A percentile compares a stretch with the other conserved stretches of the same genome.
Conservation (phyloP, 306 rosid genomes). For the Pyrus betulifolia region DNA sequence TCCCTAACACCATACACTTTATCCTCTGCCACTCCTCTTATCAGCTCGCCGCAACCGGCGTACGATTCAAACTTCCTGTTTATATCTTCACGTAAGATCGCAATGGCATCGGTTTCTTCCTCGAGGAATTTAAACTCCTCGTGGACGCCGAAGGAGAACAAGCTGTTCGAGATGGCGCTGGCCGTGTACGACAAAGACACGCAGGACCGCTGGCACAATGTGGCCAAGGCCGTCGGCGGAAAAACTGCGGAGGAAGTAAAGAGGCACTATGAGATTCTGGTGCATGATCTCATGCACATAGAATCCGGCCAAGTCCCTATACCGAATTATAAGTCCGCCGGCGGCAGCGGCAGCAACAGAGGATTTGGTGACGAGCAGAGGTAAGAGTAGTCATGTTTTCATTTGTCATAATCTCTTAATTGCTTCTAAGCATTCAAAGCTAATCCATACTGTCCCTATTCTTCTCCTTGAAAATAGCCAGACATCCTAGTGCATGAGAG, state of each 20-base stretch:
- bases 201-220: constrained; percentile 78
- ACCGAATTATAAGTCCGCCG: constrained; percentile 50
- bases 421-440: neutral
- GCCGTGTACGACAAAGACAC: constrained; percentile 74
- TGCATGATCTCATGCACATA: constrained; percentile 64
- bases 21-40: neutral
- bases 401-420: neutral
- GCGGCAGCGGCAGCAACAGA: constrained; percentile 17
- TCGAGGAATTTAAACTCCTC: constrained; percentile 22
- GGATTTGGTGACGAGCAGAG: constrained; percentile 39
- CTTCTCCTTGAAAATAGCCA: neutral
- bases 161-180: constrained; percentile 78
- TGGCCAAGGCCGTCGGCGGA: constrained; percentile 84
- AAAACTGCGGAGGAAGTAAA: constrained; percentile 65
- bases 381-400: constrained; percentile 19
- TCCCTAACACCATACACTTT: neutral
- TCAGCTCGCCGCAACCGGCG: neutral
- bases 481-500: neutral
- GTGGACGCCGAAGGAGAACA: constrained; percentile 83
- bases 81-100: neutral
- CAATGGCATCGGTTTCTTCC: constrained; percentile 29
- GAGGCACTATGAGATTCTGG: constrained; percentile 69
- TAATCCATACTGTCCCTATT: neutral
- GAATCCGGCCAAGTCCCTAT: constrained; percentile 67
- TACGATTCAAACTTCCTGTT: neutral